Percentiles rank a stretch among this genome's conserved stretches.
Conservation (phyloP, 1,284 basidiomycete genomes). For the Microbotryum scabiosae region DNA sequence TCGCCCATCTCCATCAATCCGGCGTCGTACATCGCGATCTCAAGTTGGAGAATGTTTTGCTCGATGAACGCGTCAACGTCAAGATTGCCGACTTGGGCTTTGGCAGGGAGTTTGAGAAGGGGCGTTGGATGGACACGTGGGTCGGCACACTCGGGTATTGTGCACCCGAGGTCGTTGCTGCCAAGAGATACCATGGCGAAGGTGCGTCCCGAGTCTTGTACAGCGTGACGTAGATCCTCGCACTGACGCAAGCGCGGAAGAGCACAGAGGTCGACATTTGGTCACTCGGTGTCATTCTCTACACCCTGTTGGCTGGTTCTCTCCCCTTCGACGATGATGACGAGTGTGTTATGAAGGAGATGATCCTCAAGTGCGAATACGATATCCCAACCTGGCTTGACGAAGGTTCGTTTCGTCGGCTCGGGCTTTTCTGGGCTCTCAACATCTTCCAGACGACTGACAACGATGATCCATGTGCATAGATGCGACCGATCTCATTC, state of each 20-base stretch:
- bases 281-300: conserved; percentile 93
- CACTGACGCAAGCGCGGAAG: too few species aligned
- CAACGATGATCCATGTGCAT: conserved; percentile 38
- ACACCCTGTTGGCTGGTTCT: conserved; percentile 84
- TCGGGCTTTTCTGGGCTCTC: conserved; percentile 7
- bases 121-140: conserved; percentile 80
- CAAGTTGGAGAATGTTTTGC: conserved; percentile 50
- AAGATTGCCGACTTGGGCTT: conserved; percentile 89
- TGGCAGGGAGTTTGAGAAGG: conserved; percentile 82
- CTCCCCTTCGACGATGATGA: conserved; percentile 98
- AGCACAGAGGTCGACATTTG: conserved; percentile 82
- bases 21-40: conserved; percentile 45
- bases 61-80: conserved; percentile 43
- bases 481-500: conserved; percentile 77
- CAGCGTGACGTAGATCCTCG: neutral
- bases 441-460: conserved; percentile 23
- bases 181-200: conserved; percentile 80
- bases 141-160: conserved; percentile 96
- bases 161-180: conserved; percentile 86
- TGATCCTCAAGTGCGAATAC: conserved; percentile 79
- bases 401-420: conserved; percentile 49
- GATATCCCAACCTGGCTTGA: conserved; percentile 89
- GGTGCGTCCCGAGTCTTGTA: conserved; percentile 46
- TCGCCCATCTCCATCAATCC: conserved; percentile 41
- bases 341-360: conserved; percentile 76